Conservation (phyloP, 164 flowering plant species). For the Sextonia rubra region DNA sequence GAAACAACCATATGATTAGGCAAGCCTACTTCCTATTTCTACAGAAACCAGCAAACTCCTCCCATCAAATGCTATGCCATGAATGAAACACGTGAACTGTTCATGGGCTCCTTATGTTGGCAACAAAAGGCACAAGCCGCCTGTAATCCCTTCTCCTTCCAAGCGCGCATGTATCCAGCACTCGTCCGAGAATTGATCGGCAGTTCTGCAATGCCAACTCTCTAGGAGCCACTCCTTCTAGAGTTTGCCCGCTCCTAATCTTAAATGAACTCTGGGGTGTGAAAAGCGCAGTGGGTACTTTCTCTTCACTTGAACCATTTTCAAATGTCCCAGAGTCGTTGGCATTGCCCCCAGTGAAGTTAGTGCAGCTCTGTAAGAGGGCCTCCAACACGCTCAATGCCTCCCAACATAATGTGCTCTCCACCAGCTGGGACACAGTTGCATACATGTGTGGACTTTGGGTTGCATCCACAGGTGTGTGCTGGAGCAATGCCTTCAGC, state of each 20-base stretch:
- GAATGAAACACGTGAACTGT: not conserved
- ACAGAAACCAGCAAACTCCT: too few relatives aligned
- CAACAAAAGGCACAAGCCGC: conserved; percentile 85
- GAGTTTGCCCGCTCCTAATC: conserved; percentile 72
- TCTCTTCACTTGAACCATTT: conserved; percentile 68
- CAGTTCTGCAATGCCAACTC: conserved; percentile 90
- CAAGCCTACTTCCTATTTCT: too few relatives aligned
- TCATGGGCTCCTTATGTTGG: conserved; percentile 41
- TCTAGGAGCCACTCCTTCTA: conserved; percentile 52
- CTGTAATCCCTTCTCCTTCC: conserved; percentile 85
- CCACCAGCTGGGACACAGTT: conserved; percentile 89
- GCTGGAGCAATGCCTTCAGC: conserved; percentile 93
- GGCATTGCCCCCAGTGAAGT: conserved; percentile 53
- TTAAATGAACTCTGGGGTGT: conserved; percentile 77
- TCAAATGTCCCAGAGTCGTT: conserved; percentile 51
- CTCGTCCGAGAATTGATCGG: conserved; percentile 79
- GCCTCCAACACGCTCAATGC: conserved; percentile 94
- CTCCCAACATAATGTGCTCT: conserved; percentile 95
- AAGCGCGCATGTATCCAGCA: conserved; percentile 70
- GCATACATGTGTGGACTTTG: conserved; percentile 97
- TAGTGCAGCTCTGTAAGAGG: conserved; percentile 87
- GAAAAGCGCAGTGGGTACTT: conserved; percentile 27
- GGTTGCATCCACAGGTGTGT: conserved; percentile 91
- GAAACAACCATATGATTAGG: too few relatives aligned
- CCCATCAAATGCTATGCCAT: not conserved